Conservation (phyloP, 768 basidiomycete genomes). For the Chalciporus sphaerocephalus region DNA sequence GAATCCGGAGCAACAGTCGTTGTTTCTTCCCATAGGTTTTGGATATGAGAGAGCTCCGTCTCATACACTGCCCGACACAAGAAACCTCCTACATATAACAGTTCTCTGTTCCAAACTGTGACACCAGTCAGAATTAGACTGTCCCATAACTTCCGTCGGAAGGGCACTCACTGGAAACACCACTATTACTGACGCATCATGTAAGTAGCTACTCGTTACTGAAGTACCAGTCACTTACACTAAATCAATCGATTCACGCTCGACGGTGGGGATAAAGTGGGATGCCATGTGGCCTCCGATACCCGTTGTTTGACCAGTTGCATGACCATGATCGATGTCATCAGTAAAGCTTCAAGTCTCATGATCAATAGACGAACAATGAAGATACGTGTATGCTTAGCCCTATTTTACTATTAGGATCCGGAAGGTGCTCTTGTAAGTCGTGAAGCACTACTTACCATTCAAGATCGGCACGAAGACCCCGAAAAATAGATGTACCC, state of each 20-base stretch:
- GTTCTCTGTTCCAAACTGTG: conserved; percentile 84
- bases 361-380: conserved; percentile 49
- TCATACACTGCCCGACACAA: conserved; percentile 82
- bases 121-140: background rate
- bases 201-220: background rate
- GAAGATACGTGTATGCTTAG: conserved; percentile 68
- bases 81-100: conserved; percentile 79
- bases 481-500: background rate
- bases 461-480: conserved; percentile 9
- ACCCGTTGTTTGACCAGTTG: conserved; percentile 10
- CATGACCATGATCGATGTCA: conserved; percentile 3
- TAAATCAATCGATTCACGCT: conserved; percentile 12
- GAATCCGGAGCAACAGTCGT: background rate
- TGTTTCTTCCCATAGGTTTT: conserved; percentile 14
- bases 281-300: conserved; percentile 12
- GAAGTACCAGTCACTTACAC: background rate
- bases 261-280: conserved; percentile 7
- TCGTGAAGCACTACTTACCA: conserved; percentile 6
- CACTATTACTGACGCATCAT: conserved; percentile 50
- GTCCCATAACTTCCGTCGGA: background rate
- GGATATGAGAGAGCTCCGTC: conserved; percentile 60
- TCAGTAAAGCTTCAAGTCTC: background rate
- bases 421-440: background rate
- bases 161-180: conserved; percentile 56
- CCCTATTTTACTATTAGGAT: conserved; percentile 34